Evolutionary conservation across 306 rosid species (phyloP).

Genomic region (Vigna trinervia): DNA sequence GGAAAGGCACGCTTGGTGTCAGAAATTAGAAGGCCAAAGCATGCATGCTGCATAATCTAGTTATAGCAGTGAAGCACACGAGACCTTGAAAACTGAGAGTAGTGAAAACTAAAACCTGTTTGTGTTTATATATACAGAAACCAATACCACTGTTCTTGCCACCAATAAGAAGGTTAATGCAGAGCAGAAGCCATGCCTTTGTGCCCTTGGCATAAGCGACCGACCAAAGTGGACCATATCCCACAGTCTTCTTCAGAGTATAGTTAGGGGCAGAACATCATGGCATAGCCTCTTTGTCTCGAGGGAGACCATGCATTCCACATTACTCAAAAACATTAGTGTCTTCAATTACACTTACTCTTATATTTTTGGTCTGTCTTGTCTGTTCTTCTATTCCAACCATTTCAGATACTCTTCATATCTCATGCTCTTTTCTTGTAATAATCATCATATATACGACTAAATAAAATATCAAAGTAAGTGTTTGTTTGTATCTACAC

Average conservation of each 20-base stretch:
- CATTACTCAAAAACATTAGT: not conserved
- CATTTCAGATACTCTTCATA: not conserved
- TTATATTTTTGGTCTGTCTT: not conserved
- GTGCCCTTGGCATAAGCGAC: slow-evolving; percentile 22
- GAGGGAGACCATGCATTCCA: slow-evolving; percentile 8
- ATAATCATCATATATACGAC: too few species aligned
- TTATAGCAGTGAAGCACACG: slow-evolving; percentile 17
- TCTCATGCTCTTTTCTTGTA: too few species aligned
- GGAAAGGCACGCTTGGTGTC: slow-evolving; percentile 33
- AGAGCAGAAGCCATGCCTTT: not conserved
- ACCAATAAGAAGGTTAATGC: slow-evolving; percentile 28
- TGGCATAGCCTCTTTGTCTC: slow-evolving; percentile 30
- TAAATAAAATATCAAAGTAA: too few species aligned
- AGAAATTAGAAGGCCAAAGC: not conserved
- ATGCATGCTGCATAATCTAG: slow-evolving; percentile 27
- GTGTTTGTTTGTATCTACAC: too few species aligned
- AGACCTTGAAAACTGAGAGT: slow-evolving; percentile 26
- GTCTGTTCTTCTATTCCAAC: not conserved
- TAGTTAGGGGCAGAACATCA: slow-evolving; percentile 23
- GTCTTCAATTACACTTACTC: not conserved
- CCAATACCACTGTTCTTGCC: not conserved
- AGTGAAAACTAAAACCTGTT: not conserved
- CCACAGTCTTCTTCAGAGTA: not conserved
- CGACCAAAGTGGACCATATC: slow-evolving; percentile 37
- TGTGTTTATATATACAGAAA: not conserved